Percentiles rank a stretch among this genome's conserved stretches.
phyloP scores from a whole-genome alignment of 305 asterid species.

The Ruellia speciosa region DNA sequence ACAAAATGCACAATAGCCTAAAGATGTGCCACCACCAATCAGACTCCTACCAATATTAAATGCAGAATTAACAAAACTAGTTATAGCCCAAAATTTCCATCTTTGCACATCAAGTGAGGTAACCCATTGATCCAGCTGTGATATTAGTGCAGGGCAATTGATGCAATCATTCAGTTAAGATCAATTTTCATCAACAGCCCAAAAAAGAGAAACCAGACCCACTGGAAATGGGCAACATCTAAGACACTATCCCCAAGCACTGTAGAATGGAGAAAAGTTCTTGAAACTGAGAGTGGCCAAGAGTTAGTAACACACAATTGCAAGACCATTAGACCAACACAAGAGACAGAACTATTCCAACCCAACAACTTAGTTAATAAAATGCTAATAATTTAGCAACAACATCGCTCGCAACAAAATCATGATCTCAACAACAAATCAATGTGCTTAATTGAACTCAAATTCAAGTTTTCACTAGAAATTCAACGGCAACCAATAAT shows the following conservation, averaged over 20 bases:
- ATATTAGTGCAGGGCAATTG: slow-evolving; percentile 8
- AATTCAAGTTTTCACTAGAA: slow-evolving; percentile 1
- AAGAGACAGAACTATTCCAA: slow-evolving; percentile 6
- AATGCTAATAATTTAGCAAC: neutral
- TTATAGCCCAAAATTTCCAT: neutral
- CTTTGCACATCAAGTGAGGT: slow-evolving; percentile 11
- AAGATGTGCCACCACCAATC: slow-evolving; percentile 13
- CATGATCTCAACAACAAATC: slow-evolving; percentile 12
- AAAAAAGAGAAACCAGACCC: slow-evolving; percentile 3
- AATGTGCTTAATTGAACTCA: slow-evolving; percentile 3
- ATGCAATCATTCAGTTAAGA: neutral
- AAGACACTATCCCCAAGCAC: neutral
- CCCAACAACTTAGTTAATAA: slow-evolving; percentile 3
- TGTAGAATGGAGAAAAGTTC: too few relatives aligned
- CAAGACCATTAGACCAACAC: neutral
- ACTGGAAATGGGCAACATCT: neutral
- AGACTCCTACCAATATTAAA: slow-evolving; percentile 7
- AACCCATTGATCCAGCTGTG: slow-evolving; percentile 15
- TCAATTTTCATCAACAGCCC: slow-evolving; percentile 10
- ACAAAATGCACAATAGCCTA: slow-evolving; percentile 1
- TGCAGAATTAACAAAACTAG: neutral
- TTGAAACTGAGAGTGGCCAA: neutral
- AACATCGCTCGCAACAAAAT: slow-evolving; percentile 2
- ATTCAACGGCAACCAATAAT: slow-evolving; percentile 11
- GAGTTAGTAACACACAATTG: slow-evolving; percentile 3